Evolutionary conservation across 805 yeast genomes (phyloP).

Genomic region (Grigorovia jiainica): DNA sequence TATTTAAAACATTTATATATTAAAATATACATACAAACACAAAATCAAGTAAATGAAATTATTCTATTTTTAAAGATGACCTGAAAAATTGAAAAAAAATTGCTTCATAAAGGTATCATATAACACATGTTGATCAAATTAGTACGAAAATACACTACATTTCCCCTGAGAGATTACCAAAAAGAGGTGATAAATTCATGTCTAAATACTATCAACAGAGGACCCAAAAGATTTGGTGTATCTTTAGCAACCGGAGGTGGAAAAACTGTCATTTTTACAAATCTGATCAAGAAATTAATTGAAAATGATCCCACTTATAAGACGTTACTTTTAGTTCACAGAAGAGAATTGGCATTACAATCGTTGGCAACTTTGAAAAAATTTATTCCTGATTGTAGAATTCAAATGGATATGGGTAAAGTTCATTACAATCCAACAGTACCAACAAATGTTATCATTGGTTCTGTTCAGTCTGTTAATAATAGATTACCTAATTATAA

Average conservation of each 20-base stretch:
- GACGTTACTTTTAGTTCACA: constrained; percentile 63
- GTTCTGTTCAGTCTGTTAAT: constrained; percentile 61
- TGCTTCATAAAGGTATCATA: too few relatives aligned
- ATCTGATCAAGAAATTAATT: constrained; percentile 36
- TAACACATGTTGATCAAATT: too few relatives aligned
- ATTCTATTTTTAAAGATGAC: too few relatives aligned
- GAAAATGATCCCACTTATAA: constrained; percentile 9
- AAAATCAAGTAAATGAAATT: too few relatives aligned
- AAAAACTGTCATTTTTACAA: constrained; percentile 71
- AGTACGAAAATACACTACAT: background rate
- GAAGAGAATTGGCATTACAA: constrained; percentile 69
- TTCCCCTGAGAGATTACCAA: constrained; percentile 48
- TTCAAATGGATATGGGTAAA: constrained; percentile 65
- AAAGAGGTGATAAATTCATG: constrained; percentile 55
- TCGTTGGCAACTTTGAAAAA: constrained; percentile 42
- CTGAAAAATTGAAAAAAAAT: too few relatives aligned
- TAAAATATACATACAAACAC: too few relatives aligned
- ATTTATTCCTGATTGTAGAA: constrained; percentile 40
- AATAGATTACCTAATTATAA: constrained; percentile 40
- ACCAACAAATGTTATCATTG: constrained; percentile 58
- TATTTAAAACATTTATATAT: background rate
- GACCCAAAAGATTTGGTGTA: constrained; percentile 58
- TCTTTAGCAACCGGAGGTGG: constrained; percentile 94
- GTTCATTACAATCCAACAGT: constrained; percentile 16
- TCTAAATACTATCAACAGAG: constrained; percentile 35